Evolutionary conservation across 2,329 filamentous ascomycete species (phyloP), one percentile per base, ranked within the genome.

Genomic region (Amesomyces nigricolor): DNA sequence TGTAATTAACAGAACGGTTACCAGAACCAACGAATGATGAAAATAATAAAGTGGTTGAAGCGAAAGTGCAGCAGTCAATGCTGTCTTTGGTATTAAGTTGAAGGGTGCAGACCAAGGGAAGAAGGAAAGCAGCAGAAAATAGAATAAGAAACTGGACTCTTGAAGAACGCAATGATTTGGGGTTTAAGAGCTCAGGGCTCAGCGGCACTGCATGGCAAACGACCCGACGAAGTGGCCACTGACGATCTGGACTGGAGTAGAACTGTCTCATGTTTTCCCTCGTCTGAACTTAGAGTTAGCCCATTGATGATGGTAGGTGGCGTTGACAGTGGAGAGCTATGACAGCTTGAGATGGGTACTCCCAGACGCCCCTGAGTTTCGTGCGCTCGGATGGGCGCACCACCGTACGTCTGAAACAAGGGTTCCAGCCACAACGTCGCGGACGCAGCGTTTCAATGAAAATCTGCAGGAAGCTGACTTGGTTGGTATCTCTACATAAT

Each of bases 21-120:
- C 42, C 39, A 14, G 52, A 44, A 29, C 46, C 46, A 38, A 17
- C 16, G 37, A 44, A 6, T 8, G 38, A 17, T 13, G 30, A 10
- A 29, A 11, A 35, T 17, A n/a, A 30, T 32, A 17, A 19, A 8
- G 6, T 14, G 11, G 8, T 35, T 13, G 42, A 22, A 47, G 17
- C 6, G 43, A 53, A 46, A 5, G 40, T 29, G 22, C 22, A 51
- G 53, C 53, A 46, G 47, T 55, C 53, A 51, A 55, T 55, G 47
- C 53, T 37, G 38, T 35, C 5, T 40, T 29, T 13, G 35, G 5
- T 35, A 11, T 51, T 35, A 29, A 51, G 30, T 2, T 26, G 22
- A 35, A 44, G 7, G 16, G 19, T 22, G 7, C 32, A 22, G 22
- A 35, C 7, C 13, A 11, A 32, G 10, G 6, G 19, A 35, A 38